Conservation (phyloP, 208 protist genomes). For the Leishmania arabica region DNA sequence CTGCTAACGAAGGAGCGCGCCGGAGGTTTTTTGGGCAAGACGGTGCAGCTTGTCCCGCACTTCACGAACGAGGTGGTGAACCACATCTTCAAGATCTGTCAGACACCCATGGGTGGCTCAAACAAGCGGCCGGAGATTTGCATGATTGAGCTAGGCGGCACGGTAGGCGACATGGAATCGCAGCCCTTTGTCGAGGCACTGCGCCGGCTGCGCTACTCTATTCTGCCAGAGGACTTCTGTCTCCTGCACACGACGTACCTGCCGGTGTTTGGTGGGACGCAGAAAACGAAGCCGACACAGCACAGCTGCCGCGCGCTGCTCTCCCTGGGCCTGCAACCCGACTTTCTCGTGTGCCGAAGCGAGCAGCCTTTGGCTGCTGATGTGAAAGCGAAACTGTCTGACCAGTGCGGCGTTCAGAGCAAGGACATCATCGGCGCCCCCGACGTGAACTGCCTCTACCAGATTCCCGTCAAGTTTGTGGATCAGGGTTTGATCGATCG, state of each 20-base stretch:
- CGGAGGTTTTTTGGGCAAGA: slow-evolving; percentile 99
- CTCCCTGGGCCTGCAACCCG: slow-evolving; percentile 96
- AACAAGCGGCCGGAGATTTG: slow-evolving; percentile 93
- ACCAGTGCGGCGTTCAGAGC: slow-evolving; percentile 97
- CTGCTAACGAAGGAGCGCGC: slow-evolving; percentile 96
- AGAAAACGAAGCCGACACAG: slow-evolving; percentile 99
- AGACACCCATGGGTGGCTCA: slow-evolving; percentile 80
- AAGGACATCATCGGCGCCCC: slow-evolving; percentile 96
- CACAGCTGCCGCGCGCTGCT: slow-evolving; percentile 96
- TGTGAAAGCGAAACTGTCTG: slow-evolving; percentile 94
- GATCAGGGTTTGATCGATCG: slow-evolving; percentile 86
- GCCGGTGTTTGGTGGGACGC: slow-evolving; percentile 94
- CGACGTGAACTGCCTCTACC: slow-evolving; percentile 96
- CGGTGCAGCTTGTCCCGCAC: slow-evolving; percentile 98
- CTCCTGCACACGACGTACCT: slow-evolving; percentile 91
- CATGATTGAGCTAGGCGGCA: slow-evolving; percentile 98
- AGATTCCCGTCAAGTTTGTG: slow-evolving; percentile 94
- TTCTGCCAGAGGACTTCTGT: slow-evolving; percentile 86
- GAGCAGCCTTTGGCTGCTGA: slow-evolving; percentile 81
- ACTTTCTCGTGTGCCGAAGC: slow-evolving; percentile 98
- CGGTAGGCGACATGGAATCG: slow-evolving; percentile 99
- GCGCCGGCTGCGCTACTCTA: slow-evolving; percentile 82
- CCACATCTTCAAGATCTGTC: slow-evolving; percentile 88
- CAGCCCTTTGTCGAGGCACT: slow-evolving; percentile 99
- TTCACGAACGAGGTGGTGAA: slow-evolving; percentile 94